Evolutionary conservation across 148 eudicot species (phyloP), one percentile per base, ranked within the genome.

Genomic region (Camellia sinensis): DNA sequence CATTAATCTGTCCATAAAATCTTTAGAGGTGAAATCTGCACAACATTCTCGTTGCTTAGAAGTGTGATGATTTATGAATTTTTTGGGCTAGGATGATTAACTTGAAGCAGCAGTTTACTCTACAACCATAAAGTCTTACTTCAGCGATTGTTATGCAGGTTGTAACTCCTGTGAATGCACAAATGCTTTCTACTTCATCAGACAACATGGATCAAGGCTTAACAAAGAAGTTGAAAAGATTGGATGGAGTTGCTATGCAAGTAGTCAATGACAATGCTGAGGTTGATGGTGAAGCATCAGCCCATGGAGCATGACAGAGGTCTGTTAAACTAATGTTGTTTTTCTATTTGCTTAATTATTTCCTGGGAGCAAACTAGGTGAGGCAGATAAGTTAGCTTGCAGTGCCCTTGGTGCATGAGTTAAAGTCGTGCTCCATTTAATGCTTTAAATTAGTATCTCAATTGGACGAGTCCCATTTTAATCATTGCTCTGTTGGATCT

Each of bases 221-320:
- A 52, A 71, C 84, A 48, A 89, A 89, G 86, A 84, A 83, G 84
- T 73, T 79, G 68, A 89, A 85, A 78, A 84, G 81, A 75, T 66
- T 84, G 54, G 88, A 86, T 78, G 82, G 64, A 10, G 82, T 22
- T 63, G 76, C 73, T 6, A 67, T 14, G 45, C 71, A 74, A 72
- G 85, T 80, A 43, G 86, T 85, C 82, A 89, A 86, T 76, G 87
- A 65, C 21, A 82, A 79, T 50, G 79, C 75, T 54, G 89, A 83
- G 81, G 77, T 82, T 82, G 89, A 83, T 81, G 82, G 84, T 22
- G 84, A 83, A 79, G 85, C 67, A 71, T 82, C 85, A 40, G 29
- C 10, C 18, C 86, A 65, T n/a, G 86, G 80, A 61, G 82, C 74
- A 22, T 86, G 89, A 43, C 89, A 83, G 71, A 89, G 92, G 92